phyloP scores from a whole-genome alignment of 164 flowering plant genomes.

The Tetrastigma voinierianum region DNA sequence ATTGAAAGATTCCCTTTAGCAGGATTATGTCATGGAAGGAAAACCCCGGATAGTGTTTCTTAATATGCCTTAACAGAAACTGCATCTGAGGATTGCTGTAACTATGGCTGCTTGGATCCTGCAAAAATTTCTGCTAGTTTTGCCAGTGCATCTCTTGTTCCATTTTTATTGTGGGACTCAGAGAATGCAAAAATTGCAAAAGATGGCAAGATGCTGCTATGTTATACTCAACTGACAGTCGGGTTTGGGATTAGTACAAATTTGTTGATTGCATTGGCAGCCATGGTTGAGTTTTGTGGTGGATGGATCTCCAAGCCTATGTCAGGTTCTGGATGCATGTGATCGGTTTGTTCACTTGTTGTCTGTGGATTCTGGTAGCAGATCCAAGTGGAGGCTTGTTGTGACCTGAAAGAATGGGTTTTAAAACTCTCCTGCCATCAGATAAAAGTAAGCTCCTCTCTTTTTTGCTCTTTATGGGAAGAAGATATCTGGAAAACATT shows the following conservation, averaged over 20 bases:
- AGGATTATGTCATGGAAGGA: slow-evolving; percentile 40
- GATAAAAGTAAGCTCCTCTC: slow-evolving; percentile 69
- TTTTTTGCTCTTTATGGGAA: neutral
- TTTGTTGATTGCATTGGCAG: slow-evolving; percentile 66
- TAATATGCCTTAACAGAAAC: slow-evolving; percentile 17
- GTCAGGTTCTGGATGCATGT: slow-evolving; percentile 65
- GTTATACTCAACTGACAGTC: slow-evolving; percentile 49
- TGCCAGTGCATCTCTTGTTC: slow-evolving; percentile 46
- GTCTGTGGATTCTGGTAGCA: slow-evolving; percentile 62
- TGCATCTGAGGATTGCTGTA: slow-evolving; percentile 34
- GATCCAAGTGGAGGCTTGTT: slow-evolving; percentile 79
- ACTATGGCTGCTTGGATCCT: slow-evolving; percentile 48
- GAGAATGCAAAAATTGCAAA: slow-evolving; percentile 53
- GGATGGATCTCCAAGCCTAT: slow-evolving; percentile 51
- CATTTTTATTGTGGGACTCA: slow-evolving; percentile 45
- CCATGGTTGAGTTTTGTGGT: slow-evolving; percentile 78
- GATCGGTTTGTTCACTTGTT: slow-evolving; percentile 50
- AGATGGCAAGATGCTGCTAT: slow-evolving; percentile 45
- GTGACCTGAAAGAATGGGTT: slow-evolving; percentile 61
- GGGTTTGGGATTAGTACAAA: slow-evolving; percentile 76
- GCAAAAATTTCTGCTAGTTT: slow-evolving; percentile 56
- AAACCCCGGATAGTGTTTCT: slow-evolving; percentile 24
- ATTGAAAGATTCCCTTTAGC: slow-evolving; percentile 30
- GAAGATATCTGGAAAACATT: no score
- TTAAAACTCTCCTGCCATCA: slow-evolving; percentile 53